A percentile compares a stretch with the other conserved stretches of the same genome.
phyloP scores from a whole-genome alignment of 2,329 filamentous ascomycete genomes.

The Corinectria fuckeliana region DNA sequence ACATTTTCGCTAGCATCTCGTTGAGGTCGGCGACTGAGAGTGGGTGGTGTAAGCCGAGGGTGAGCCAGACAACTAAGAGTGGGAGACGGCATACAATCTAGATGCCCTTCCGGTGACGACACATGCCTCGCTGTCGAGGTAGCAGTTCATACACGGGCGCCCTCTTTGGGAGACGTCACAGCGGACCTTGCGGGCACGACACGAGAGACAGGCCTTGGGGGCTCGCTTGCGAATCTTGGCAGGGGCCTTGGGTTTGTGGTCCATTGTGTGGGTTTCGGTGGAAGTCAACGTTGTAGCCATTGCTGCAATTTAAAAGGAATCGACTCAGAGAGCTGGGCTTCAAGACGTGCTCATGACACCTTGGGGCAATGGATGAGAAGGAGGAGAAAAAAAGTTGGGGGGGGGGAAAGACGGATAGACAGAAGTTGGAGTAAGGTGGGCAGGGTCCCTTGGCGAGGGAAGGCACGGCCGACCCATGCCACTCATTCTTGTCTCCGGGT shows the following conservation, averaged over 20 bases:
- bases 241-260: constrained; percentile 41
- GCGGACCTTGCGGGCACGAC: constrained; percentile 57
- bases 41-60: not conserved
- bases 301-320: not conserved
- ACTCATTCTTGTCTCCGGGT: no score
- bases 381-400: not conserved
- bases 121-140: constrained; percentile 55
- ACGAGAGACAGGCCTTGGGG: constrained; percentile 59
- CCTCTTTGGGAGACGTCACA: constrained; percentile 58
- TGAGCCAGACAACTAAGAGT: not conserved
- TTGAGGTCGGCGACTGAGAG: constrained; percentile 10
- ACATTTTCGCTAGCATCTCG: constrained; percentile 7
- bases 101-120: constrained; percentile 47
- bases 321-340: no score
- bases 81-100: constrained; percentile 11
- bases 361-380: constrained; percentile 4
- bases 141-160: constrained; percentile 59
- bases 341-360: not conserved
- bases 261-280: constrained; percentile 28
- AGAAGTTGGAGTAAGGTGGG: constrained; percentile 20
- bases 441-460: not conserved
- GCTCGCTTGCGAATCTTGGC: constrained; percentile 53
- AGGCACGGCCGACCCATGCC: constrained; percentile 6
- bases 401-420: constrained; percentile 11
- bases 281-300: constrained; percentile 18